Conservation (phyloP, 139 green algal genomes). For the Dunaliella primolecta region DNA sequence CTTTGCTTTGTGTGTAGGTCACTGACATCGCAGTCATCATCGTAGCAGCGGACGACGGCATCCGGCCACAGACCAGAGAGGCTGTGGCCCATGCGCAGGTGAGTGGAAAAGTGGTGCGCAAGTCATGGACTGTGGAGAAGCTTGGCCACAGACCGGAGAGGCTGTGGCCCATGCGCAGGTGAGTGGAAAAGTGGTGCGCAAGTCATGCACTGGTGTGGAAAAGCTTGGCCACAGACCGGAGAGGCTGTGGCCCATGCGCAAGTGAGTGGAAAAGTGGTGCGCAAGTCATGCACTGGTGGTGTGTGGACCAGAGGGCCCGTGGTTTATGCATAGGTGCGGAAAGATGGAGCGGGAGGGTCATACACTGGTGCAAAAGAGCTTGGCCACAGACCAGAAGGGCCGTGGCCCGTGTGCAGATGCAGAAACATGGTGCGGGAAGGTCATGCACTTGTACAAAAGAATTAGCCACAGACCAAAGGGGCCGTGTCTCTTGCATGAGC, state of each 20-base stretch:
- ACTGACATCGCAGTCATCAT: conserved; percentile 98
- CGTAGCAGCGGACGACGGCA: conserved; percentile 95
- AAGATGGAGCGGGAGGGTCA: conserved; percentile 27
- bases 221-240: conserved; percentile 91
- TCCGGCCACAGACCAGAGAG: conserved; percentile 93
- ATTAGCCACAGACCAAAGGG: conserved; percentile 93
- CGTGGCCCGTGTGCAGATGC: conserved; percentile 89
- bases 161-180: conserved; percentile 89
- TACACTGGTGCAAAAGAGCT: too few species aligned
- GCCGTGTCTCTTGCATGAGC: conserved; percentile 83
- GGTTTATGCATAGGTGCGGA: conserved; percentile 83
- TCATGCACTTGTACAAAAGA: too few species aligned
- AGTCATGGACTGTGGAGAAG: not conserved
- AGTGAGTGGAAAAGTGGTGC: conserved; percentile 59
- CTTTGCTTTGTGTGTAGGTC: conserved; percentile 68
- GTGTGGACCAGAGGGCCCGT: conserved; percentile 95
- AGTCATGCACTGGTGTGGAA: not conserved
- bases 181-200: conserved; percentile 50
- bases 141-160: conserved; percentile 93
- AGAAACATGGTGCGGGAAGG: conserved; percentile 23
- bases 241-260: conserved; percentile 93
- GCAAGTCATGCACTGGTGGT: conserved; percentile 5
- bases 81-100: conserved; percentile 89
- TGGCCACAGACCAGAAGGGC: conserved; percentile 94
- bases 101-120: conserved; percentile 50